phyloP scores from a whole-genome alignment of 805 yeast genomes.

The Danielia reshetovae region DNA sequence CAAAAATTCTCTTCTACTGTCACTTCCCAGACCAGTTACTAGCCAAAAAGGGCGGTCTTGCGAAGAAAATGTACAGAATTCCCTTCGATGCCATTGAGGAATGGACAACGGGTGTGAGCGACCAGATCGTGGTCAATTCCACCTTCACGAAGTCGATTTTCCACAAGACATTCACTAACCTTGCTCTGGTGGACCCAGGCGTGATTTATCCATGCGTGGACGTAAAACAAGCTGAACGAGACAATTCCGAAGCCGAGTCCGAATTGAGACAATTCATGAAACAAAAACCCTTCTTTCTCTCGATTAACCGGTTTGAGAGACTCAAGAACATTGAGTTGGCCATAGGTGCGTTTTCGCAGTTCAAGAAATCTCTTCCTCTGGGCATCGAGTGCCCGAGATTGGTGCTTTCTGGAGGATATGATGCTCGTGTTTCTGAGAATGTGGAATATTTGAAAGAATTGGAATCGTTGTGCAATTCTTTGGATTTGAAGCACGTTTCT shows the following conservation, averaged over 20 bases:
- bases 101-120: slow-evolving; percentile 71
- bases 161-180: slow-evolving; percentile 52
- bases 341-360: slow-evolving; percentile 56
- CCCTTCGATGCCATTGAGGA: slow-evolving; percentile 88
- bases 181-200: slow-evolving; percentile 39
- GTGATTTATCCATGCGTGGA: slow-evolving; percentile 83
- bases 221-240: slow-evolving; percentile 17
- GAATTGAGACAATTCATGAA: slow-evolving; percentile 36
- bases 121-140: slow-evolving; percentile 82
- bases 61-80: slow-evolving; percentile 64
- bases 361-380: slow-evolving; percentile 28
- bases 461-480: slow-evolving; percentile 41
- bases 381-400: slow-evolving; percentile 47
- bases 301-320: slow-evolving; percentile 85
- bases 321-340: slow-evolving; percentile 84
- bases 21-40: slow-evolving; percentile 92
- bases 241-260: slow-evolving; percentile 18
- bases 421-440: slow-evolving; percentile 69
- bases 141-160: slow-evolving; percentile 74
- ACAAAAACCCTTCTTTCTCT: slow-evolving; percentile 48
- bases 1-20: slow-evolving; percentile 78
- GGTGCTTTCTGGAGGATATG: slow-evolving; percentile 90
- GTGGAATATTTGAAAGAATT: slow-evolving; percentile 65
- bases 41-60: slow-evolving; percentile 50
- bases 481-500: slow-evolving; percentile 45